Evolutionary conservation across 179 eudicot genomes (phyloP), one percentile per base, ranked within the genome.

Genomic region (Dionaea muscipula): DNA sequence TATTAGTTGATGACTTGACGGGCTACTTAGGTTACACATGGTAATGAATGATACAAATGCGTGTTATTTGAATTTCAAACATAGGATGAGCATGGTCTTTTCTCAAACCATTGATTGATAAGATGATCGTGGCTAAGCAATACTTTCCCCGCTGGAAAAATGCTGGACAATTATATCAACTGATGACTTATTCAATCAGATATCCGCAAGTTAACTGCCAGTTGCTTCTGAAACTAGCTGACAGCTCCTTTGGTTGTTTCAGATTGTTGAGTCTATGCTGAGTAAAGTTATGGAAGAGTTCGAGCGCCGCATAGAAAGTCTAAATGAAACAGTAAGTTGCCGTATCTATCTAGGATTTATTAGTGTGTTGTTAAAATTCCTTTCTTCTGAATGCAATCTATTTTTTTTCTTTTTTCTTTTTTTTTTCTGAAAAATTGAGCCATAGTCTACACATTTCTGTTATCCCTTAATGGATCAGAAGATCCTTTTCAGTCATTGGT

Each of bases 231-330:
- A 18, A 37, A 26, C 39, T 48, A 57, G 36, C 47, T 49, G n/a
- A 38, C 16, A 28, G 24, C 58, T 38, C 45, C 62, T 60, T 40
- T 68, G 50, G 38, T 64, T 67, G 49, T 63, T 47, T 41, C 82
- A 93, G 99, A 80, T 88, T 55, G 77, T 93, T 24, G 99, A 88
- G 68, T 71, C 84, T 21, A 78, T 93, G 62, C 78, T 93, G 50
- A 68, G 68, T 51, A 93, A 79, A 80, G 86, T 93, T 55, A 68
- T 73, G 62, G 93, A 88, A 78, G 96, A 93, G 75, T 81, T 84
- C 67, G 94, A 88, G 70, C 76, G 75, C 59, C 99, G 86, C 23
- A 28, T 84, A 53, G 72, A 74, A 36, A 61, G 61, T 63, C 85
- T 75, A 66, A 15, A 51, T 37, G 93, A 79, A 62, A 24, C 48